phyloP scores from a whole-genome alignment of 306 rosid species.

The Quillaja saponaria region DNA sequence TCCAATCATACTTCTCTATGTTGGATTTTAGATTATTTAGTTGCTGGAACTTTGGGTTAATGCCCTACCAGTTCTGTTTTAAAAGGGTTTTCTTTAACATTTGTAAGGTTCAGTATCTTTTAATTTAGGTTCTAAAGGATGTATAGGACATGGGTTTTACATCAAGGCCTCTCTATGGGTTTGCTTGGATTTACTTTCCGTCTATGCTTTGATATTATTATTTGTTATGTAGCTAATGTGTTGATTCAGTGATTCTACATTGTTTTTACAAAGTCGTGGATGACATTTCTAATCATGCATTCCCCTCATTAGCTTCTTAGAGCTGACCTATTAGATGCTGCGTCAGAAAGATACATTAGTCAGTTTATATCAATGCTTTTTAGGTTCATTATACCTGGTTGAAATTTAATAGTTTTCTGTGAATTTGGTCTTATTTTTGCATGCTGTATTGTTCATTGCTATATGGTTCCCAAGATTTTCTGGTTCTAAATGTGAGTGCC shows the following conservation, averaged over 20 bases:
- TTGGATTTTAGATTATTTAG: neutral
- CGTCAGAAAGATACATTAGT: too few species aligned
- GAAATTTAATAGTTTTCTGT: too few species aligned
- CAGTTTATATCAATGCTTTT: too few species aligned
- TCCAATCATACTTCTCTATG: neutral
- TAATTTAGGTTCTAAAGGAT: too few species aligned
- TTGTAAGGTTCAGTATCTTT: too few species aligned
- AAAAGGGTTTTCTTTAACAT: too few species aligned
- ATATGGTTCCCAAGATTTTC: too few species aligned
- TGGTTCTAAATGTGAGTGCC: too few species aligned
- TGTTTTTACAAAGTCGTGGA: constrained; percentile 19
- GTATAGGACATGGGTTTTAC: neutral
- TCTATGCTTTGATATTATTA: neutral
- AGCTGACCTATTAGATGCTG: too few species aligned
- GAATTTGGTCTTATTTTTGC: too few species aligned
- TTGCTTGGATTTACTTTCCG: constrained; percentile 15
- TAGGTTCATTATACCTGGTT: too few species aligned
- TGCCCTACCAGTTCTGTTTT: neutral
- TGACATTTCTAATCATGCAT: constrained; percentile 3
- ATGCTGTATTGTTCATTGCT: too few species aligned
- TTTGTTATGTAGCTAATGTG: neutral
- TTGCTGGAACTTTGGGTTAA: neutral
- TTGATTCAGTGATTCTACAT: constrained; percentile 8
- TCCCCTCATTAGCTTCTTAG: neutral
- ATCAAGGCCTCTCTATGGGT: neutral